Percentiles rank a stretch among this genome's conserved stretches.
These are phyloP conservation scores for Cucumis variabilis DNA, from an alignment of 331 rosid species.

Conservation along the genomic window DNA sequence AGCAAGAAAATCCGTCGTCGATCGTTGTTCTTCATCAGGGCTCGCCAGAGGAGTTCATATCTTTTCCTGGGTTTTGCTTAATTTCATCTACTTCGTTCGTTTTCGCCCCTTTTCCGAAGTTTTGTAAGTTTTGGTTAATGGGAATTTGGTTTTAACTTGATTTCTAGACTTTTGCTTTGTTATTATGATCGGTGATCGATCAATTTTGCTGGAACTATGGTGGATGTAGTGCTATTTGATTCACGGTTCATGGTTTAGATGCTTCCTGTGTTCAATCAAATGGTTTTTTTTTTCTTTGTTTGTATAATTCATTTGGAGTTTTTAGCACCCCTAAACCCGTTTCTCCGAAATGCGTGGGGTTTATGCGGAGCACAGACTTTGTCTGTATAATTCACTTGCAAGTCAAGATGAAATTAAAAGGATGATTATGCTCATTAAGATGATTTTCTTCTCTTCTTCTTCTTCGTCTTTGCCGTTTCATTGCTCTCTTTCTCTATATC, in stretches of 20 bases:
- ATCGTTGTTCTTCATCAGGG: neutral
- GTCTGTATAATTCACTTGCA: too few species aligned
- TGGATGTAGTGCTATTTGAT: neutral
- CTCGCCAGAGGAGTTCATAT: neutral
- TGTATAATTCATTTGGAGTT: constrained; percentile 4
- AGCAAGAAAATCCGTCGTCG: neutral
- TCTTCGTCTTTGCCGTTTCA: neutral
- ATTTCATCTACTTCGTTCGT: neutral
- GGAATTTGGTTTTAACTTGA: neutral
- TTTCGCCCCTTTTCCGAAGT: neutral
- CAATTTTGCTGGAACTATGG: constrained; percentile 3
- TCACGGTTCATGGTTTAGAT: neutral
- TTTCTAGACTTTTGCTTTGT: neutral
- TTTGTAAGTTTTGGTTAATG: constrained; percentile 5
- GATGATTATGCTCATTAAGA: too few species aligned
- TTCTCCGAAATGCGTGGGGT: neutral
- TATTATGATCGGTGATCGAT: neutral
- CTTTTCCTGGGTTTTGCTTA: constrained; percentile 8
- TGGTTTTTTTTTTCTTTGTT: neutral
- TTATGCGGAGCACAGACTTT: neutral
- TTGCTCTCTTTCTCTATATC: neutral
- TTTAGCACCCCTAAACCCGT: neutral
- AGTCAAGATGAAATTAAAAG: too few species aligned
- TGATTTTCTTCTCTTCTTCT: neutral
- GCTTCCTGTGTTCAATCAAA: neutral